Conservation (phyloP, 2,329 filamentous ascomycete species). For the Bipolaris oryzae region DNA sequence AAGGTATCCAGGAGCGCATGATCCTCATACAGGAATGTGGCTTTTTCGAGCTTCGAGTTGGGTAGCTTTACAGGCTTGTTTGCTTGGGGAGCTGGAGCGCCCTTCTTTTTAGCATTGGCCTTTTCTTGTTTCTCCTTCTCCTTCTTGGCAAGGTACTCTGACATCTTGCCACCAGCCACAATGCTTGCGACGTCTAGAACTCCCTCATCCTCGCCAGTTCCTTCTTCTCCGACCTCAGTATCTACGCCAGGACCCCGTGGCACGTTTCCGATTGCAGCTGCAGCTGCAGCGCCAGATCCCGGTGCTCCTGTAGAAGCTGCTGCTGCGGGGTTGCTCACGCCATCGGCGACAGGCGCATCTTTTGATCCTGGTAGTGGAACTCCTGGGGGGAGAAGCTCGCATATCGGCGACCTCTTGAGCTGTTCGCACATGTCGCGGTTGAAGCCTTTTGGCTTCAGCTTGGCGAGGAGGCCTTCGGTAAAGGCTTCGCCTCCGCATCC, state of each 20-base stretch:
- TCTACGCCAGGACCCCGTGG: slow-evolving; percentile 61
- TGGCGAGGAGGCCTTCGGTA: slow-evolving; percentile 72
- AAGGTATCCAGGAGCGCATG: slow-evolving; percentile 61
- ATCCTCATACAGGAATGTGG: slow-evolving; percentile 77
- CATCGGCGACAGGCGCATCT: slow-evolving; percentile 48
- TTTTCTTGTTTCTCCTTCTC: slow-evolving; percentile 78
- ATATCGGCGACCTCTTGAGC: slow-evolving; percentile 67
- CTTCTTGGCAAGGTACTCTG: slow-evolving; percentile 81
- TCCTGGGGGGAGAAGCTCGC: slow-evolving; percentile 64
- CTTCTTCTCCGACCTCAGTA: slow-evolving; percentile 61
- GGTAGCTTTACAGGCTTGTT: slow-evolving; percentile 67
- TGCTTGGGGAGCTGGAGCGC: slow-evolving; percentile 64
- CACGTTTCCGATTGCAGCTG: slow-evolving; percentile 51
- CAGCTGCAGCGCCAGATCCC: slow-evolving; percentile 53
- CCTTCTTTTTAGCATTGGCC: slow-evolving; percentile 63
- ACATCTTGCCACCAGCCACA: slow-evolving; percentile 79
- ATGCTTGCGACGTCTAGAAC: slow-evolving; percentile 85
- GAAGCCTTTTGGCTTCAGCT: slow-evolving; percentile 66
- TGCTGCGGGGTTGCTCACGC: slow-evolving; percentile 59
- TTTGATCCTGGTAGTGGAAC: slow-evolving; percentile 59
- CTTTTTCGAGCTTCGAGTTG: slow-evolving; percentile 73
- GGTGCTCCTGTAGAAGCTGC: slow-evolving; percentile 62
- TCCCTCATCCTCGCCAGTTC: slow-evolving; percentile 65
- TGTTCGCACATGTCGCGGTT: slow-evolving; percentile 69
- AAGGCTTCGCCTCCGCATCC: slow-evolving; percentile 86